These are phyloP conservation scores for Excoecaria cochinchinensis DNA, from an alignment of 345 rosid species.

Conservation along the genomic window DNA sequence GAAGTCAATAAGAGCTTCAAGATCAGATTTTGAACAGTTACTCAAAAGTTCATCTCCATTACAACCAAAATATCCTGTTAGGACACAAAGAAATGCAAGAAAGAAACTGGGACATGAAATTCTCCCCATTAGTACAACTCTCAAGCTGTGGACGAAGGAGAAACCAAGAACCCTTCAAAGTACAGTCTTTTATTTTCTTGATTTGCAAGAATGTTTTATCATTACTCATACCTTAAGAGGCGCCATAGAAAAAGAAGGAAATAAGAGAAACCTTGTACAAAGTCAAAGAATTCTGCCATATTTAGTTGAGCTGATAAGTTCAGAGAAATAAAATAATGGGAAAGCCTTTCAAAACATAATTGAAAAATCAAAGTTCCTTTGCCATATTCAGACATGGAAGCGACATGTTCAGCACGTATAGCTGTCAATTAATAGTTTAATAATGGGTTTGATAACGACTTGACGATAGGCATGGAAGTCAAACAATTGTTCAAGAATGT, in stretches of 20 bases:
- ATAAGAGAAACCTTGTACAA: neutral
- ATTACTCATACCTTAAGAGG: neutral
- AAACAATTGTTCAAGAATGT: no score
- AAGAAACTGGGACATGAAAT: constrained; percentile 4
- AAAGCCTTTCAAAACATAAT: neutral
- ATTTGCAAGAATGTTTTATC: neutral
- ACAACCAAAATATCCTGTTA: constrained; percentile 18
- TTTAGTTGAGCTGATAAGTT: neutral
- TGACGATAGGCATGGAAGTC: no score
- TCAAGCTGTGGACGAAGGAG: neutral
- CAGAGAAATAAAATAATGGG: neutral
- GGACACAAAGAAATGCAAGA: constrained; percentile 19
- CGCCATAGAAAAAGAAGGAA: neutral
- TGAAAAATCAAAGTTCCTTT: neutral
- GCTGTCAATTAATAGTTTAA: neutral
- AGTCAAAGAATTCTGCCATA: neutral
- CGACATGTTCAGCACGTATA: neutral
- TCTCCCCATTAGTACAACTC: constrained; percentile 20
- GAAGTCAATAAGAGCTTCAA: constrained; percentile 32
- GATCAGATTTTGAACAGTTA: constrained; percentile 31
- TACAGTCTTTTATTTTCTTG: constrained; percentile 3
- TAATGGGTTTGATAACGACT: neutral
- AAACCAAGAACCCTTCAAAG: neutral
- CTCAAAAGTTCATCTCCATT: constrained; percentile 11
- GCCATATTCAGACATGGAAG: neutral